A percentile compares a stretch with the other conserved stretches of the same genome.
Conservation (phyloP, 2,329 filamentous ascomycete genomes). For the Pyrenochaeta sp. region DNA sequence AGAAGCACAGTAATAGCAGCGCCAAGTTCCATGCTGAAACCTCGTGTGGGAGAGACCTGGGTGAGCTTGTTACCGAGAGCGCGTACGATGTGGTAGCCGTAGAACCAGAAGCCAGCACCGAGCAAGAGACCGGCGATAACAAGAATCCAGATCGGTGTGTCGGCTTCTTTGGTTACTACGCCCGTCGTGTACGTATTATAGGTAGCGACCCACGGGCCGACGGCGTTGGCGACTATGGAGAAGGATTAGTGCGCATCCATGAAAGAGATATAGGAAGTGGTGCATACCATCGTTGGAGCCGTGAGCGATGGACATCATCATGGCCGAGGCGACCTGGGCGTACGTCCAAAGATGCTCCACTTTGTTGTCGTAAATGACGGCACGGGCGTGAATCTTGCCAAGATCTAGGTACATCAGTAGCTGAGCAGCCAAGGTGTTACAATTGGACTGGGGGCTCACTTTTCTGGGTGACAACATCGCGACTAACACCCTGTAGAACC, state of each 20-base stretch:
- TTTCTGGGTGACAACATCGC: constrained; percentile 54
- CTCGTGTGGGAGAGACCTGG: constrained; percentile 66
- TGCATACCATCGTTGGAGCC: constrained; percentile 67
- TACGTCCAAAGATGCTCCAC: constrained; percentile 60
- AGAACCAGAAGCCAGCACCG: constrained; percentile 67
- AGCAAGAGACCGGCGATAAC: constrained; percentile 62
- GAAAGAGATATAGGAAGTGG: too few relatives aligned
- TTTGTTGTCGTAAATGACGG: constrained; percentile 56
- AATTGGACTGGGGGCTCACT: constrained; percentile 41
- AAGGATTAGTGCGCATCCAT: too few relatives aligned
- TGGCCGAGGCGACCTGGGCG: constrained; percentile 60
- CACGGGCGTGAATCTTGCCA: constrained; percentile 5
- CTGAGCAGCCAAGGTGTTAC: too few relatives aligned
- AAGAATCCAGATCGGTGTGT: constrained; percentile 69
- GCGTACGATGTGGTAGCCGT: constrained; percentile 71
- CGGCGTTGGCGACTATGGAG: constrained; percentile 59
- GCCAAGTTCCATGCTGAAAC: constrained; percentile 46
- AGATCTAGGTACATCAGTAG: too few relatives aligned
- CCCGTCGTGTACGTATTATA: constrained; percentile 67
- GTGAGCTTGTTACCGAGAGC: constrained; percentile 69
- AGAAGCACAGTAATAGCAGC: constrained; percentile 69
- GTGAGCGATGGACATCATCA: constrained; percentile 76
- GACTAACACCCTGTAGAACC: constrained; percentile 45
- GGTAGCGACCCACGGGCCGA: constrained; percentile 66
- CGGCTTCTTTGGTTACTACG: constrained; percentile 54